Percentiles rank a stretch among this genome's conserved stretches.
These are phyloP conservation scores for Aspergillus amoenus DNA, from an alignment of 2,329 filamentous ascomycete genomes.

Conservation along the genomic window DNA sequence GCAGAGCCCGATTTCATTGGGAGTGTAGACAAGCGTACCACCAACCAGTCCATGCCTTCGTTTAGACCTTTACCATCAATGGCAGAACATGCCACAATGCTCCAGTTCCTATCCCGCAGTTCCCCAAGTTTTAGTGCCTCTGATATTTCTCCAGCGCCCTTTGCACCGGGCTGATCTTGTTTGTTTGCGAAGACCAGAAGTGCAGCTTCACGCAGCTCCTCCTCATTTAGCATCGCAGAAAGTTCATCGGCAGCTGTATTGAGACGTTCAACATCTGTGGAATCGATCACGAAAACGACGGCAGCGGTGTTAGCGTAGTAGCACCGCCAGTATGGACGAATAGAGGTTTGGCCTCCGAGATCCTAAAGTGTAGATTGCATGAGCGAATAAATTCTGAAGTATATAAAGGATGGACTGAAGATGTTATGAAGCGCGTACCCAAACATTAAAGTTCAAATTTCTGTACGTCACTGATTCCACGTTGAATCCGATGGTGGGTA, in stretches of 20 bases:
- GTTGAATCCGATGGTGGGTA: conserved; percentile 99
- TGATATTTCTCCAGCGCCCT: conserved; percentile 94
- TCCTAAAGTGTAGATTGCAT: conserved; percentile 54
- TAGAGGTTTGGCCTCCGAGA: conserved; percentile 96
- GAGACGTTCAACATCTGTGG: conserved; percentile 92
- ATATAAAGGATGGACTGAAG: background rate
- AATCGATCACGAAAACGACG: conserved; percentile 98
- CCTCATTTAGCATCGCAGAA: conserved; percentile 92
- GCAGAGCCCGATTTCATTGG: background rate
- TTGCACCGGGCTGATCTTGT: conserved; percentile 95
- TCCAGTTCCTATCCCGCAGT: conserved; percentile 96
- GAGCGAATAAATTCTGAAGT: background rate
- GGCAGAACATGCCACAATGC: conserved; percentile 94
- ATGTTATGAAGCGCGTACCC: conserved; percentile 57
- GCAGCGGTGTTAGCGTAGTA: conserved; percentile 99
- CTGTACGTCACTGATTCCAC: conserved; percentile 98
- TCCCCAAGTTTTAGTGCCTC: conserved; percentile 88
- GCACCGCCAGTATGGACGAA: conserved; percentile 97
- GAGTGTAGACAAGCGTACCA: conserved; percentile 56
- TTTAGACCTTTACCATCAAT: conserved; percentile 92
- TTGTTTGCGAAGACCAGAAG: conserved; percentile 98
- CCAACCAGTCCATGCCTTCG: conserved; percentile 99
- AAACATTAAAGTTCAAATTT: conserved; percentile 98
- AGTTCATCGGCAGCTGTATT: conserved; percentile 92
- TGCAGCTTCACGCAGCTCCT: conserved; percentile 89